Evolutionary conservation across 305 asterid species (phyloP), one percentile per base, ranked within the genome.

Genomic region (Ajuga reptans): DNA sequence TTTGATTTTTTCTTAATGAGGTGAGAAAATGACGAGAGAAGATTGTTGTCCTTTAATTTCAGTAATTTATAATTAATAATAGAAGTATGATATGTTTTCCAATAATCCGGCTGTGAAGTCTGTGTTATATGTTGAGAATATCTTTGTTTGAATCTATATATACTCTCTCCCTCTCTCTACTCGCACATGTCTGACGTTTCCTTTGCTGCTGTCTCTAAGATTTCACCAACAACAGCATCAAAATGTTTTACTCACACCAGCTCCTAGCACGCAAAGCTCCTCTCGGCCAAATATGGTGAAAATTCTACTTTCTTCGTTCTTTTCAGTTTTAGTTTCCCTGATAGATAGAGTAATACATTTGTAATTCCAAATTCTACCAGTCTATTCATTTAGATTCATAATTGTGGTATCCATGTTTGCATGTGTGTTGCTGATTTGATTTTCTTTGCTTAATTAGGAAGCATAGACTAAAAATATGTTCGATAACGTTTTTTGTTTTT

Each of bases 241-340:
- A 21, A 39, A 88, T 90, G 98, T 92, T 90, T 57, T 92, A 87
- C 85, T 92, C 97, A 49, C 96, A 85, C 54, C 91, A 85, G 87
- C 91, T 93, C 0, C 89, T 90, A 15, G 97, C 98, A 72, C 94
- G 95, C 70, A 93, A 93, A 86, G 96, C 95, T 82, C 92, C 97
- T 1, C 94, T 92, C 18, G 98, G 98, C 31, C 98, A 93, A 67
- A 90, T 93, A 84, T 90, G 98, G 98, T 92, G 77, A 34, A 15
- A 29, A 63, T 46, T 31, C 56, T 14, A 6, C 34, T 31, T 56
- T 17, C 5, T 31, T 21, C 15, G 33, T 39, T 43, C 42, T 41
- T 52, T 52, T 56, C 31, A 9, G 31, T 17, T 21, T 9, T 43
- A 9, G 17, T 37, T n/a, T n/a, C n/a, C n/a, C n/a, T n/a, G n/a